phyloP scores from a whole-genome alignment of 176 grass and related monocot genomes.

The Coix lacrymajobi region DNA sequence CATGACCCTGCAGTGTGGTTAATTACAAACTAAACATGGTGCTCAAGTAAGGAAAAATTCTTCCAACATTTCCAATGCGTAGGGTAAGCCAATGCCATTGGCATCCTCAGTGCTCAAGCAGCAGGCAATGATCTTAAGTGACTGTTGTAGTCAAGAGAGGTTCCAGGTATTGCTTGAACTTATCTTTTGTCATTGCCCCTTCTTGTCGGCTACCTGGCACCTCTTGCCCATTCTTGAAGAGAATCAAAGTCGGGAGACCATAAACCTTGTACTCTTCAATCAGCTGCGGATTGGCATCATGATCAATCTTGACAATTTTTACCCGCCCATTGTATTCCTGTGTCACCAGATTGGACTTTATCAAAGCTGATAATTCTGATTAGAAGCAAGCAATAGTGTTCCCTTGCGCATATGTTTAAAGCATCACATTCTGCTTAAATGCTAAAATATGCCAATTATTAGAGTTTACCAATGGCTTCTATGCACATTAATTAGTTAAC shows the following conservation, averaged over 20 bases:
- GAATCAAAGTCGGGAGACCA: slow-evolving; percentile 70
- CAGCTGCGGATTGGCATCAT: slow-evolving; percentile 74
- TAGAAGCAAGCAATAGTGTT: background rate
- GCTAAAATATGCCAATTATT: background rate
- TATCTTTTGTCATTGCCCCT: slow-evolving; percentile 80
- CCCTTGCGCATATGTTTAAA: background rate
- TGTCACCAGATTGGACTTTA: slow-evolving; percentile 19
- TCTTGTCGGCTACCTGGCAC: slow-evolving; percentile 80
- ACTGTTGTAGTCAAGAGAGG: slow-evolving; percentile 45
- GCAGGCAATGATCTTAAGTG: slow-evolving; percentile 6
- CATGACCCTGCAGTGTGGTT: slow-evolving; percentile 5
- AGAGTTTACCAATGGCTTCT: background rate
- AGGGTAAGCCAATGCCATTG: background rate
- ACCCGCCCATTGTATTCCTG: slow-evolving; percentile 71
- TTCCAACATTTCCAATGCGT: background rate
- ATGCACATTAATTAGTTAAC: background rate
- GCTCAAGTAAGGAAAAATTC: background rate
- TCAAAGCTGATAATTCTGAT: background rate
- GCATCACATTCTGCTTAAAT: background rate
- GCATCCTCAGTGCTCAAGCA: slow-evolving; percentile 8
- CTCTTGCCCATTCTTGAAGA: slow-evolving; percentile 88
- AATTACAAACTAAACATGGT: slow-evolving; percentile 19
- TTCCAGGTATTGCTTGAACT: slow-evolving; percentile 81
- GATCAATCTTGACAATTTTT: slow-evolving; percentile 91
- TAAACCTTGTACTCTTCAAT: slow-evolving; percentile 84